phyloP scores from a whole-genome alignment of 805 yeast species.

The Pichia californica region DNA sequence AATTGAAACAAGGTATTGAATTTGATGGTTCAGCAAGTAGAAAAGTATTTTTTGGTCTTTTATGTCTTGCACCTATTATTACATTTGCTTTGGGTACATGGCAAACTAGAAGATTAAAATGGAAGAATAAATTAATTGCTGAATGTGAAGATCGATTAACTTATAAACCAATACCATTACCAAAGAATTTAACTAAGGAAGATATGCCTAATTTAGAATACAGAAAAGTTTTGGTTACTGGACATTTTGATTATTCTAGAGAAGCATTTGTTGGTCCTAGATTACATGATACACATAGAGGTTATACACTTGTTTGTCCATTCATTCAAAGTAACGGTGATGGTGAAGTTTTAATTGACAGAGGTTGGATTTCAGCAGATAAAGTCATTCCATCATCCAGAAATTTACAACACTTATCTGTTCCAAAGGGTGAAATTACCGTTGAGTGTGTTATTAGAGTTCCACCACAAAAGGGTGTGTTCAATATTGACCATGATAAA shows the following conservation, averaged over 20 bases:
- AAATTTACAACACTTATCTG: slow-evolving; percentile 56
- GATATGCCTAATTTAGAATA: slow-evolving; percentile 70
- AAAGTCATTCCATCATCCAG: slow-evolving; percentile 51
- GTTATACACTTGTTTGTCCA: slow-evolving; percentile 79
- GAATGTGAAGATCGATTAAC: slow-evolving; percentile 77
- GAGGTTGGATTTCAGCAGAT: slow-evolving; percentile 87
- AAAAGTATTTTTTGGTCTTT: slow-evolving; percentile 28
- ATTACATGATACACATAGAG: slow-evolving; percentile 61
- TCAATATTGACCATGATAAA: slow-evolving; percentile 63
- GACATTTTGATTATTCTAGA: slow-evolving; percentile 73
- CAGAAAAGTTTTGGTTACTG: slow-evolving; percentile 69
- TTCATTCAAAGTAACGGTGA: slow-evolving; percentile 70
- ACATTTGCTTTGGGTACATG: slow-evolving; percentile 86
- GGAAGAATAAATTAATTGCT: slow-evolving; percentile 84
- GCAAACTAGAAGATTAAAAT: slow-evolving; percentile 79
- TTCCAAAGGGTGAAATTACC: slow-evolving; percentile 67
- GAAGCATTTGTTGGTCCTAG: slow-evolving; percentile 94
- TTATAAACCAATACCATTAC: slow-evolving; percentile 65
- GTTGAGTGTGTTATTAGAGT: slow-evolving; percentile 68
- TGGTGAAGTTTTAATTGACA: slow-evolving; percentile 69
- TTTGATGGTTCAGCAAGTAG: slow-evolving; percentile 19
- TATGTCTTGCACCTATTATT: slow-evolving; percentile 77
- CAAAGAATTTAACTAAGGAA: slow-evolving; percentile 56
- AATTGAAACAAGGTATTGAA: slow-evolving; percentile 30
- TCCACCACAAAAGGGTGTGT: slow-evolving; percentile 54